Percentiles rank a stretch among this genome's conserved stretches.
These are phyloP conservation scores for Saccharomyces hybrid DNA, from an alignment of 1,139 yeast species.

Conservation along the genomic window DNA sequence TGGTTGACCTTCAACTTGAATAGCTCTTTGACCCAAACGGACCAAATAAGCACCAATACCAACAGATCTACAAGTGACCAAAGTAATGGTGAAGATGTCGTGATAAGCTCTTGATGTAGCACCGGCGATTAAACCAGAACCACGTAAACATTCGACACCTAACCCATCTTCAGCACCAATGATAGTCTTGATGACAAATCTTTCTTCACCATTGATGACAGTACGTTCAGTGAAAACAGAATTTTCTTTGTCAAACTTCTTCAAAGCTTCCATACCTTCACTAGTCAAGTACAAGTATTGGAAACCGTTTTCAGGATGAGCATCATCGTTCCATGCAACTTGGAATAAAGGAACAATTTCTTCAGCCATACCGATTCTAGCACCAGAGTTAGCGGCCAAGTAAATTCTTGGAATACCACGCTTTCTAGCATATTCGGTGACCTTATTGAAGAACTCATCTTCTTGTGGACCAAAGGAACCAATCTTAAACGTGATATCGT, in stretches of 20 bases:
- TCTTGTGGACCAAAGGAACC: conserved; percentile 99
- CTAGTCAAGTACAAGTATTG: conserved; percentile 73
- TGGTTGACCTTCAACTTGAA: conserved; percentile 98
- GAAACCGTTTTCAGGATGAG: conserved; percentile 77
- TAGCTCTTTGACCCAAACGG: conserved; percentile 96
- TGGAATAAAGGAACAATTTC: conserved; percentile 83
- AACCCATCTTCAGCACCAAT: conserved; percentile 93
- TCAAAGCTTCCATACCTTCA: conserved; percentile 55
- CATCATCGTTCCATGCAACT: conserved; percentile 85
- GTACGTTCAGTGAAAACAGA: conserved; percentile 68
- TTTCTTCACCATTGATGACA: conserved; percentile 78
- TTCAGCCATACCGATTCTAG: conserved; percentile 96
- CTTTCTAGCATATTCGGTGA: conserved; percentile 83
- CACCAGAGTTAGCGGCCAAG: conserved; percentile 97
- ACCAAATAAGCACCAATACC: conserved; percentile 99
- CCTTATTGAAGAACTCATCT: conserved; percentile 82
- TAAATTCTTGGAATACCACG: conserved; percentile 92
- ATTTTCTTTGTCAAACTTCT: conserved; percentile 50
- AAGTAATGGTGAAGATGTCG: conserved; percentile 90
- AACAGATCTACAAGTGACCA: conserved; percentile 96
- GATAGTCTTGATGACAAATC: conserved; percentile 73
- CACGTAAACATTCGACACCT: conserved; percentile 96
- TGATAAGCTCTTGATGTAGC: conserved; percentile 96
- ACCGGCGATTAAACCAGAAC: conserved; percentile 97
- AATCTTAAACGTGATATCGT: conserved; percentile 93